Evolutionary conservation across 2,329 filamentous ascomycete species (phyloP).

Genomic region (Chrysosporium queenslandicum): DNA sequence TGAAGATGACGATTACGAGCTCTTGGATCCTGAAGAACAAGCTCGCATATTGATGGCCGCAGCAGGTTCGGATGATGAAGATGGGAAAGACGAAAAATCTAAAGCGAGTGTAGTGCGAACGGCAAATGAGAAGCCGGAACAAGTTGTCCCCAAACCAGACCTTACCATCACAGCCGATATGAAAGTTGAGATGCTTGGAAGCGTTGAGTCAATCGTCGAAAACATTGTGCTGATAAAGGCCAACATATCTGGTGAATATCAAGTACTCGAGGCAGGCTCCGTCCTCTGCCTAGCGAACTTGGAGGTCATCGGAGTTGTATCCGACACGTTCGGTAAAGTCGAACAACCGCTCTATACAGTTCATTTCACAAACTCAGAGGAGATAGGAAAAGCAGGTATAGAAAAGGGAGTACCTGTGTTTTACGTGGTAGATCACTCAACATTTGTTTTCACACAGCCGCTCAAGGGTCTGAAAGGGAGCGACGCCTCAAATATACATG

Average conservation of each 20-base stretch:
- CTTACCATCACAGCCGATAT: slow-evolving; percentile 67
- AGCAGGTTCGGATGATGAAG: slow-evolving; percentile 68
- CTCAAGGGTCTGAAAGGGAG: slow-evolving; percentile 73
- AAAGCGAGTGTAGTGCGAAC: slow-evolving; percentile 54
- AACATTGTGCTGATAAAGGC: slow-evolving; percentile 70
- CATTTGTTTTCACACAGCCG: slow-evolving; percentile 76
- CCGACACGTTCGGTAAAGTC: slow-evolving; percentile 77
- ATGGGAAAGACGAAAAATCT: slow-evolving; percentile 46
- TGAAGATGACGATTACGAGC: slow-evolving; percentile 53
- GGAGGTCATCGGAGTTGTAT: slow-evolving; percentile 67
- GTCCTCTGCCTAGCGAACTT: slow-evolving; percentile 70
- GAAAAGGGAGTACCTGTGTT: slow-evolving; percentile 60
- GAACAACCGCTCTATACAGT: slow-evolving; percentile 79
- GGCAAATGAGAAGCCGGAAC: slow-evolving; percentile 64
- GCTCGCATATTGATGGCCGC: slow-evolving; percentile 76
- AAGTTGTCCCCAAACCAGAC: slow-evolving; percentile 61
- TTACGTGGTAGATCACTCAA: slow-evolving; percentile 69
- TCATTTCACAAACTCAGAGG: slow-evolving; percentile 58
- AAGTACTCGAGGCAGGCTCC: slow-evolving; percentile 74
- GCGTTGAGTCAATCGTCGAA: slow-evolving; percentile 66
- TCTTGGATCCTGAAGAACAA: slow-evolving; percentile 71
- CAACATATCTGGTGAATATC: slow-evolving; percentile 66
- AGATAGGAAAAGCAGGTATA: slow-evolving; percentile 59
- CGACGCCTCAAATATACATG: slow-evolving; percentile 88
- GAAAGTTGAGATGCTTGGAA: slow-evolving; percentile 64